Base-by-base conservation (phyloP, 805 yeast genomes). In the Tetrapisispora iriomotensis region DNA sequence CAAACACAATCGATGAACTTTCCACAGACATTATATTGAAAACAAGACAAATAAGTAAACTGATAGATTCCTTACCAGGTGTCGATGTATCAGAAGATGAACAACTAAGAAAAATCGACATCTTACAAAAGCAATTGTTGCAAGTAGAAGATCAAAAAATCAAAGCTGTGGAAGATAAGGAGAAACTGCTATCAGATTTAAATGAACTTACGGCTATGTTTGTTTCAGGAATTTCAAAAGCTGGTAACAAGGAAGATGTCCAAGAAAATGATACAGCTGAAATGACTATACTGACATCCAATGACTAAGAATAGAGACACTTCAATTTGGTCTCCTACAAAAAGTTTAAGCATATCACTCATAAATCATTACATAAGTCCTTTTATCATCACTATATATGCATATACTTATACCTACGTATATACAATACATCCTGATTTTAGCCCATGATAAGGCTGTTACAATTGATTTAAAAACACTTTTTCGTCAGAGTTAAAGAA, bases 21-120 rank as follows among this genome's bases (percentile, higher is more conserved):
- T 74, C 95, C 2, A 75, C 83, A 0, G 98, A 90, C 55, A 72
- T 90, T 8, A 83, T 88, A 20, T 62, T 86, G 42, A 88, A 88
- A 54, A 75, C 94, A 5, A 73, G 94, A 50, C 97, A 92, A 58
- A 82, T 90, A 13, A 73, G 84, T 29, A 78, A 83, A 51, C 72
- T 90, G 21, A 87, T 90, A 29, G 94, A 84, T 54, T 77, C 94
- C 2, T 65, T 90, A 31, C 98, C 98, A 0, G 97, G 96, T 10
- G 84, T 86, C 2, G 96, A 94, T 8, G 88, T 82, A 1, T 75
- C 88, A 1, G 82, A 83, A 19, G 74, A 70, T 33, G 79, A 75
- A 39, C 97, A 88, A 60, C 57, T 87, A 56, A 61, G 64, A 21
- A 70, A 71, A 43, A 82, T 90, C 14, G 72, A 71, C 37, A 67